phyloP scores from a whole-genome alignment of 805 yeast genomes.

The Saccharomycopsis vini region DNA sequence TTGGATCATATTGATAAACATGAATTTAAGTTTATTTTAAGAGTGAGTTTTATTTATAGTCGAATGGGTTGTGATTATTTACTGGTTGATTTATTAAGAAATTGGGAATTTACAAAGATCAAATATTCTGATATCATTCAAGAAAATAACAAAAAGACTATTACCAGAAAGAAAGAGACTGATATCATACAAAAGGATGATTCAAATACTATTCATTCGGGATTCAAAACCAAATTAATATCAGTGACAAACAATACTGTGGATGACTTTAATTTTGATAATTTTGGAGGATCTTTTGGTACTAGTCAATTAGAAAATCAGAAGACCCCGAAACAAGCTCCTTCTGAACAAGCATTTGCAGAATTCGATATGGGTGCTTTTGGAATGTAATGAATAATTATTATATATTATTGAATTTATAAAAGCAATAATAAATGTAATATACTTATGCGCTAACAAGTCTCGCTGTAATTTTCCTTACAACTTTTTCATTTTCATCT shows the following conservation, averaged over 20 bases:
- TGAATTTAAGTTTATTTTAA: slow-evolving; percentile 56
- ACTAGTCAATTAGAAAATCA: no score
- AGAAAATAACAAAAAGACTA: background rate
- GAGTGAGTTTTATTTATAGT: slow-evolving; percentile 58
- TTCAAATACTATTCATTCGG: background rate
- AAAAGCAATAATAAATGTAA: no score
- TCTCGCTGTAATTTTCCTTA: no score
- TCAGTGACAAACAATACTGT: background rate
- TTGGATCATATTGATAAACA: slow-evolving; percentile 27
- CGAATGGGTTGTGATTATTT: slow-evolving; percentile 90
- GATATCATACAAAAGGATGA: background rate
- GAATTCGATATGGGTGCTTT: slow-evolving; percentile 6
- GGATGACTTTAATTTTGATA: background rate
- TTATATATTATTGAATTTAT: no score
- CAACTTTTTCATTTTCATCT: no score
- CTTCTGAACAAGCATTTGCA: background rate
- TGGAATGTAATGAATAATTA: no score
- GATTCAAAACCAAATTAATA: background rate
- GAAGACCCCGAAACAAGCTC: background rate
- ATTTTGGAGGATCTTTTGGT: no score
- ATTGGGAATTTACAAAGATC: slow-evolving; percentile 51
- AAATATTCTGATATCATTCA: background rate
- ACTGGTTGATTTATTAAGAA: slow-evolving; percentile 49
- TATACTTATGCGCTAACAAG: no score
- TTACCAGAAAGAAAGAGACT: background rate